These are phyloP conservation scores for Amphibolis antarctica DNA, from an alignment of 106 monocot genomes.

Conservation along the genomic window DNA sequence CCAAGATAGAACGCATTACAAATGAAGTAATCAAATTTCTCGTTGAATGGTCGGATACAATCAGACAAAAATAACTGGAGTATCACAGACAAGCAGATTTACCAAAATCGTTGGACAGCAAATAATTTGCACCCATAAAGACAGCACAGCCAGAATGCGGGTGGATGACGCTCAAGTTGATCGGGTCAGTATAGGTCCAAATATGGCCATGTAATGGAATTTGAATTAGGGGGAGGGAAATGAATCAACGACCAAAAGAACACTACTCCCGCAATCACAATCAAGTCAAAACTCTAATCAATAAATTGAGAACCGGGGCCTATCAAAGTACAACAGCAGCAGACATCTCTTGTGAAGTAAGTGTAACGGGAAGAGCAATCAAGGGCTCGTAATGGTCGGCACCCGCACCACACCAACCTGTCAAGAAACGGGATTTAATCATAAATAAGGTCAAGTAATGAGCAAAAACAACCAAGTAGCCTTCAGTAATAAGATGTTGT, in stretches of 20 bases:
- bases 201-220: constrained; percentile 4
- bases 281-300: neutral
- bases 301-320: neutral
- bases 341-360: constrained; percentile 55
- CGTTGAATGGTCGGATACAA: too few relatives aligned
- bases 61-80: neutral
- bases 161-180: constrained; percentile 1
- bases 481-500: too few relatives aligned
- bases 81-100: neutral
- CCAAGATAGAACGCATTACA: too few relatives aligned
- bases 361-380: constrained; percentile 36
- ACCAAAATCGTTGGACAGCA: neutral
- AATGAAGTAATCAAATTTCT: too few relatives aligned
- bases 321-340: constrained; percentile 73
- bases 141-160: constrained; percentile 1
- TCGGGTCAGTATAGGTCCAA: constrained; percentile 10
- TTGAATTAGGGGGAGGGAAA: neutral
- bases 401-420: constrained; percentile 96
- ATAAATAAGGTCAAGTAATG: neutral
- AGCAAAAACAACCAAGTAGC: too few relatives aligned
- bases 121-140: neutral
- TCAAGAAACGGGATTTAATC: neutral
- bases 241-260: constrained; percentile 4
- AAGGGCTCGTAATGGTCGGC: constrained; percentile 95
- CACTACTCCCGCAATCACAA: constrained; percentile 3